Conservation (phyloP, 1,139 yeast species). For the Candida pseudocylindracea region DNA sequence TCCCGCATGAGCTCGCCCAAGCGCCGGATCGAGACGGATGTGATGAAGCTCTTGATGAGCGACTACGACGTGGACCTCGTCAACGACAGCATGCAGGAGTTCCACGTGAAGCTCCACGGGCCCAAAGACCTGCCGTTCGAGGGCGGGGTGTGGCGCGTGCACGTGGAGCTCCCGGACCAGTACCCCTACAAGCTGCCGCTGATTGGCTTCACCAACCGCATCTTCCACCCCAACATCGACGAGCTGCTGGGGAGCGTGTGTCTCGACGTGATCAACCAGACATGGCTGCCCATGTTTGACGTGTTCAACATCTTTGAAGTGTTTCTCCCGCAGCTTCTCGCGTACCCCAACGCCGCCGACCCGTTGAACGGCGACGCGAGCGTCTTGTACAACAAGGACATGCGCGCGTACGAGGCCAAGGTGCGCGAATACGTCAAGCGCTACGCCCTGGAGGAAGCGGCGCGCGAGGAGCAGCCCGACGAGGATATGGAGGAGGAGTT, state of each 20-base stretch:
- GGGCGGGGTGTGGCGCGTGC: constrained; percentile 78
- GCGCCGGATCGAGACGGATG: constrained; percentile 85
- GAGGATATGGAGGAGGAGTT: constrained; percentile 22
- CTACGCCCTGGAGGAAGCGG: constrained; percentile 31
- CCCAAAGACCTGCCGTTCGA: constrained; percentile 81
- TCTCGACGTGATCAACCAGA: constrained; percentile 87
- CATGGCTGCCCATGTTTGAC: constrained; percentile 98
- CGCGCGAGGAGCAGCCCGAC: constrained; percentile 14
- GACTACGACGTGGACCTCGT: constrained; percentile 76
- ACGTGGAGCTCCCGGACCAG: constrained; percentile 88
- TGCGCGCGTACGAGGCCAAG: constrained; percentile 38
- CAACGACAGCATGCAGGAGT: constrained; percentile 81
- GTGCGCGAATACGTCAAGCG: constrained; percentile 54
- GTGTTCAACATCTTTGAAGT: constrained; percentile 78
- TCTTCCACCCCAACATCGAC: constrained; percentile 86
- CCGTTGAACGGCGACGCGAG: constrained; percentile 91
- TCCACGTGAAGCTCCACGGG: constrained; percentile 69
- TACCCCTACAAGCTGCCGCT: constrained; percentile 94
- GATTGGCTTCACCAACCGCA: constrained; percentile 79
- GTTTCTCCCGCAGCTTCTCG: constrained; percentile 74
- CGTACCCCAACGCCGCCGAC: constrained; percentile 88
- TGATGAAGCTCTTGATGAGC: constrained; percentile 92
- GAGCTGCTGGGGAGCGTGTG: constrained; percentile 86
- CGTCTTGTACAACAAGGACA: constrained; percentile 53
- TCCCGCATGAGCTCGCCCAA: constrained; percentile 33